Base-by-base conservation (phyloP, 805 yeast species). In the Barnettozyma pratensis region DNA sequence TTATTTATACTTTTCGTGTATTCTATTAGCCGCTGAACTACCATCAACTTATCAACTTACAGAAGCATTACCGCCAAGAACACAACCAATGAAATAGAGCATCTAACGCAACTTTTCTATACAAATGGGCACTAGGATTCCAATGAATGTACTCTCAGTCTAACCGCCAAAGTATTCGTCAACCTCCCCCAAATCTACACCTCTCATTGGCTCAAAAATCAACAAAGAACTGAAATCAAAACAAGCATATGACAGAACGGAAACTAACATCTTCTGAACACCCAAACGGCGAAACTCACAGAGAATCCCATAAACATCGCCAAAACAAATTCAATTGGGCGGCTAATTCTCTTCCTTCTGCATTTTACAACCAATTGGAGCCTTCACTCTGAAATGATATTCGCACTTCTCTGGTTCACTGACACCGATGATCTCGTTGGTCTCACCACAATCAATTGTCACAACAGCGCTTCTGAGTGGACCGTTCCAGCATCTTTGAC, bases 401-500 rank as follows among this genome's bases (percentile, higher is more conserved):
- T 77, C 83, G 67, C 99, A 94, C 63, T 85, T 88, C 55, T 91
- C 95, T 2, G 94, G 92, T 67, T 94, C 99, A 39, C 83, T 72
- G 8, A 92, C 96, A 4, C 79, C 64, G n/a, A 84, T 48, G 27
- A 89, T 64, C 48, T 74, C 70, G 42, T 76, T 70, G 4, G 70
- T 66, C 3, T 73, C 67, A 0, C 95, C 95, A 67, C 99, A 94
- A 14, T 71, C 69, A 47, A 91, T 61, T 26, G 71, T 70, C 2
- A 87, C 83, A 8, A 64, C 67, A 1, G 88, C 91, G 34, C 84
- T 76, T 64, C 99, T 79, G 30, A 70, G 64, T 5, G 97, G 97
- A 0, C 99, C 99, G 63, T 90, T 87, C 97, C 98, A 92, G 66
- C 99, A 94, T 60, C 74, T 77, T 39, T 81, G 82, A 25, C 99